Conservation (phyloP, 441 rosid genomes). For the Jatropha multifida region DNA sequence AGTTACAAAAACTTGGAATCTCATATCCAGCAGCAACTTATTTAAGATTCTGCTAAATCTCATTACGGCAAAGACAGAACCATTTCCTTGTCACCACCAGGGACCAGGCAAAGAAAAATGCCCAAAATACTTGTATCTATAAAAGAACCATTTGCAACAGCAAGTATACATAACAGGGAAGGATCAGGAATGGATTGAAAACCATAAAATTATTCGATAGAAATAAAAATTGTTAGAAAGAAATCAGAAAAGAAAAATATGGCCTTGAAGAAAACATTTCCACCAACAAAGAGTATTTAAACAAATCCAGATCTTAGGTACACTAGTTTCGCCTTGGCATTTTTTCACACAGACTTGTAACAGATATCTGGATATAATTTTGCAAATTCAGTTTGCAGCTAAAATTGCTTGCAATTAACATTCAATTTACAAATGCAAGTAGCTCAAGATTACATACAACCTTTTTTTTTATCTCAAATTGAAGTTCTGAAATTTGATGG, state of each 20-base stretch:
- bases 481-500: background rate
- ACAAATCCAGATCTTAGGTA: background rate
- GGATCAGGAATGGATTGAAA: background rate
- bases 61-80: background rate
- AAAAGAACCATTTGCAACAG: background rate
- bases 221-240: background rate
- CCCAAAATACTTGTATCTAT: background rate
- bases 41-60: constrained; percentile 6
- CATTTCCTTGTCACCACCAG: constrained; percentile 9
- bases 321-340: background rate
- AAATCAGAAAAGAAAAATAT: background rate
- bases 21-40: constrained; percentile 1
- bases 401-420: background rate
- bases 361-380: background rate
- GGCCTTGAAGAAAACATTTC: background rate
- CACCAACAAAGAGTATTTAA: background rate
- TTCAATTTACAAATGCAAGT: background rate
- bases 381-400: background rate
- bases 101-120: constrained; percentile 8
- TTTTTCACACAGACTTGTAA: background rate
- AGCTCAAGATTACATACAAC: background rate
- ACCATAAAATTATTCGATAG: background rate
- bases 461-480: background rate
- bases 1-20: background rate
- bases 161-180: background rate